Conservation (phyloP, 2,329 filamentous ascomycete species). For the Trichoderma atrobrunneum region DNA sequence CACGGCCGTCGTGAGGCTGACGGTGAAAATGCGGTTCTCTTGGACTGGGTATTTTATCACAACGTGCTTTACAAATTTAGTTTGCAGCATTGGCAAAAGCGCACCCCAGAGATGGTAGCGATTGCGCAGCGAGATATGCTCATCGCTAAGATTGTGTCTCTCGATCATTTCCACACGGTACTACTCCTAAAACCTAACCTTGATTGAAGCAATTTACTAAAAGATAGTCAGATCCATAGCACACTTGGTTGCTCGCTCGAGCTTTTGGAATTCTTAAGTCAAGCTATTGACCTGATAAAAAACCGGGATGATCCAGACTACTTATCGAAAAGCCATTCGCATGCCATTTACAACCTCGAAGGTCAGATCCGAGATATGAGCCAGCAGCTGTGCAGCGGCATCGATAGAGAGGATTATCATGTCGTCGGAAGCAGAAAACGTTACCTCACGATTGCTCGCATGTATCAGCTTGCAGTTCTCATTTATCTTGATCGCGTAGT, state of each 20-base stretch:
- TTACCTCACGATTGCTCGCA: conserved; percentile 6
- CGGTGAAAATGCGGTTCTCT: conserved; percentile 4
- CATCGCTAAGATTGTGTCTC: not conserved
- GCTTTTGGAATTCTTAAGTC: conserved; percentile 7
- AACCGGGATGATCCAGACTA: not conserved
- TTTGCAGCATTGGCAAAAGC: conserved; percentile 16
- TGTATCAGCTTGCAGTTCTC: conserved; percentile 17
- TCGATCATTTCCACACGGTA: not conserved
- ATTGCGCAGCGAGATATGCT: conserved; percentile 11
- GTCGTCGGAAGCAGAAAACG: conserved; percentile 7
- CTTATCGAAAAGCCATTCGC: not conserved
- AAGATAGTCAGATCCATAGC: not conserved
- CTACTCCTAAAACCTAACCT: too few species aligned
- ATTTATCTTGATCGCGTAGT: conserved; percentile 18
- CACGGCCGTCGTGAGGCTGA: not conserved
- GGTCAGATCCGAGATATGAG: not conserved
- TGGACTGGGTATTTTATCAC: conserved; percentile 20
- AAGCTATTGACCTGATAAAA: conserved; percentile 3
- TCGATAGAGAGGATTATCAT: conserved; percentile 17
- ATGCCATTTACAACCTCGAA: conserved; percentile 10
- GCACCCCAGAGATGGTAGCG: conserved; percentile 5
- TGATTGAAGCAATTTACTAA: not conserved
- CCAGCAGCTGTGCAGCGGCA: conserved; percentile 7
- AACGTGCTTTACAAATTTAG: conserved; percentile 20
- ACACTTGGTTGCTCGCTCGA: conserved; percentile 16